These are phyloP conservation scores for Penicillium flavigenum DNA, from an alignment of 495 filamentous ascomycete genomes.

Conservation along the genomic window DNA sequence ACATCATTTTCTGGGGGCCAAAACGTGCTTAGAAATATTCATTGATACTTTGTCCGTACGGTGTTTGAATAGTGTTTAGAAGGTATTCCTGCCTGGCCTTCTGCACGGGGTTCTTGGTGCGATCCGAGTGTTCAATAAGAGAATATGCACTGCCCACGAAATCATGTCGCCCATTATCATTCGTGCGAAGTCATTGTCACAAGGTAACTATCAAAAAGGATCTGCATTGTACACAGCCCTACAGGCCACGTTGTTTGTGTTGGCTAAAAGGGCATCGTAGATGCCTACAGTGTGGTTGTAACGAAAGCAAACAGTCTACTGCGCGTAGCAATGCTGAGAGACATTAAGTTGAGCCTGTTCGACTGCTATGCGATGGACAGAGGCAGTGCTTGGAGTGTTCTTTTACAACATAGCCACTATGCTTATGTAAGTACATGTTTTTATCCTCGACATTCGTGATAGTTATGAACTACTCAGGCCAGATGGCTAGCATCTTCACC, in stretches of 20 bases:
- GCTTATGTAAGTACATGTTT: not conserved
- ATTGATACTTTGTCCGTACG: not conserved
- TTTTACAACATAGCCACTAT: not conserved
- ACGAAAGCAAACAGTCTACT: not conserved
- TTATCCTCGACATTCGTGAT: not conserved
- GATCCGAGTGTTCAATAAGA: not conserved
- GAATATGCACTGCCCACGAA: not conserved
- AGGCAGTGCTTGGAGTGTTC: not conserved
- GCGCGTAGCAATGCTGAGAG: not conserved
- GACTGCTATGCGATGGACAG: not conserved
- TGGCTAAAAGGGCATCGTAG: not conserved
- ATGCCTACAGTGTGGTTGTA: not conserved
- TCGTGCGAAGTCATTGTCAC: not conserved
- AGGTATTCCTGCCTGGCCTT: not conserved
- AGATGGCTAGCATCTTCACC: not conserved
- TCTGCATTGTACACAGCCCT: not conserved
- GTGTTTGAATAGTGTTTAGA: not conserved
- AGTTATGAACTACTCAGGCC: not conserved
- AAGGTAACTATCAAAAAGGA: not conserved
- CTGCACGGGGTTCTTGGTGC: not conserved
- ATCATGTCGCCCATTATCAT: not conserved
- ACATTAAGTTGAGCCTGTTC: not conserved
- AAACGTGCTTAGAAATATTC: not conserved
- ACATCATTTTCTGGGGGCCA: conserved; percentile 2
- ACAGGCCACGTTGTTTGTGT: not conserved